Evolutionary conservation across 2,329 filamentous ascomycete genomes (phyloP).

Genomic region (Oidium heveae): DNA sequence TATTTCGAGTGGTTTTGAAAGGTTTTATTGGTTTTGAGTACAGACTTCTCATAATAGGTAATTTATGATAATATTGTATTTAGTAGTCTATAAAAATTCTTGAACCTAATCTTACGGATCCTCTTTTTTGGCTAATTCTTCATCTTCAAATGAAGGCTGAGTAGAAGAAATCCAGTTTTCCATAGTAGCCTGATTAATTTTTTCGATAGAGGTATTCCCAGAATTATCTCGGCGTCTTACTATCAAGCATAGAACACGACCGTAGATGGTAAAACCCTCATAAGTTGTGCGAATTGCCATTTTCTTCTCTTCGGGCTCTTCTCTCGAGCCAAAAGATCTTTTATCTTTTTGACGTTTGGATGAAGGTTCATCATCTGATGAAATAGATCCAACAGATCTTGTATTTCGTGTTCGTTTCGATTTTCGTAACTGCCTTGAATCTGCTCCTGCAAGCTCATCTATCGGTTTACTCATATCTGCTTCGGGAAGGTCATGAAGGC

Average conservation of each 20-base stretch:
- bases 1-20: no score
- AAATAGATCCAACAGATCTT: conserved; percentile 10
- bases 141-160: no score
- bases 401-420: conserved; percentile 12
- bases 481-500: conserved; percentile 9
- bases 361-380: conserved; percentile 11
- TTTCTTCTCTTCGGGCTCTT: conserved; percentile 66
- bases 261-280: conserved; percentile 89
- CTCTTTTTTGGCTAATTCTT: no score
- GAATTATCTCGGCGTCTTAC: conserved; percentile 46
- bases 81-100: no score
- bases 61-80: no score
- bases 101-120: no score
- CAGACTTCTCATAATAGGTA: no score
- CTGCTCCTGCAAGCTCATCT: conserved; percentile 1
- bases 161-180: no score
- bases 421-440: conserved; percentile 11
- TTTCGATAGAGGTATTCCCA: conserved; percentile 14
- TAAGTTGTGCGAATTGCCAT: conserved; percentile 65
- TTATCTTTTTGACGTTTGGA: conserved; percentile 22
- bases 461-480: conserved; percentile 4
- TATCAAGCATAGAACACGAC: conserved; percentile 73
- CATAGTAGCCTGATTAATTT: conserved; percentile 42
- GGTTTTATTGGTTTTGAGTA: no score
- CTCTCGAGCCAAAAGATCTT: conserved; percentile 10